phyloP scores from a whole-genome alignment of 2,329 filamentous ascomycete genomes.

The Emergomyces pasteurianus region DNA sequence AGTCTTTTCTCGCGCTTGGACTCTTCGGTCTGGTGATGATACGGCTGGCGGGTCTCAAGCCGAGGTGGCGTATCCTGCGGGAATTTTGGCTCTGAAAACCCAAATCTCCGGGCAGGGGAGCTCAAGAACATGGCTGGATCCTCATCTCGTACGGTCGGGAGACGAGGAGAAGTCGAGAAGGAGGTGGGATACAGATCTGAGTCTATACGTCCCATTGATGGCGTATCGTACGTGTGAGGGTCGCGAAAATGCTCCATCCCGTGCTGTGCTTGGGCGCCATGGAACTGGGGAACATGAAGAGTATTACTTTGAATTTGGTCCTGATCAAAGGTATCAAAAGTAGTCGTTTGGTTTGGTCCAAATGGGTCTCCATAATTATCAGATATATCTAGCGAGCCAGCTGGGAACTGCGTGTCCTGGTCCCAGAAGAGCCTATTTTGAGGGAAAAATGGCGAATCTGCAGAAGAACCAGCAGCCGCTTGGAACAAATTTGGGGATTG shows the following conservation, averaged over 20 bases:
- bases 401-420: conserved; percentile 23
- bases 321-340: conserved; percentile 12
- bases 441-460: conserved; percentile 45
- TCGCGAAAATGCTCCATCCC: conserved; percentile 23
- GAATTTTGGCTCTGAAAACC: conserved; percentile 25
- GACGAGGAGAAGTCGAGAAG: conserved; percentile 35
- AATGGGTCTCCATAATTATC: conserved; percentile 15
- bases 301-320: background rate
- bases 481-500: conserved; percentile 48
- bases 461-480: conserved; percentile 39
- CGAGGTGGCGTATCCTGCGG: conserved; percentile 15
- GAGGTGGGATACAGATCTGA: conserved; percentile 30
- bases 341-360: conserved; percentile 9
- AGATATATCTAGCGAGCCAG: conserved; percentile 9
- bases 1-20: conserved; percentile 28
- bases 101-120: conserved; percentile 37
- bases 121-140: conserved; percentile 38
- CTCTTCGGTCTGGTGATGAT: conserved; percentile 39
- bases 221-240: conserved; percentile 17
- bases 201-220: conserved; percentile 21
- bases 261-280: conserved; percentile 23
- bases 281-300: conserved; percentile 21
- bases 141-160: conserved; percentile 24
- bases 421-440: conserved; percentile 43
- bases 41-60: conserved; percentile 29